phyloP scores from a whole-genome alignment of 1,139 yeast species.

The Lodderomyces elongisporus region DNA sequence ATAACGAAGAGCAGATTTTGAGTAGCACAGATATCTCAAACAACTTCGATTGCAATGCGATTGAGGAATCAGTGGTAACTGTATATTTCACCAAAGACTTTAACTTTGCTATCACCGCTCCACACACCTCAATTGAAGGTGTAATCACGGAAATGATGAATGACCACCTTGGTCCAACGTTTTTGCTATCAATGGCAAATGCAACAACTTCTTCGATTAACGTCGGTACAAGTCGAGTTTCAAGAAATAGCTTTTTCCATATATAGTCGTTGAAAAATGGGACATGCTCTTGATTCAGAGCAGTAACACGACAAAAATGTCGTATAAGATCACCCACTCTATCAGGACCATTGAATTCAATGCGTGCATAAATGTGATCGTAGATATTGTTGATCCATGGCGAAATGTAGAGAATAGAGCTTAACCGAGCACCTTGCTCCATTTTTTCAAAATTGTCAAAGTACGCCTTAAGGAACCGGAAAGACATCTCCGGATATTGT shows the following conservation, averaged over 20 bases:
- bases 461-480: conserved; percentile 57
- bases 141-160: conserved; percentile 58
- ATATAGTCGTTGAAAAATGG: conserved; percentile 45
- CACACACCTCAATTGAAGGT: conserved; percentile 73
- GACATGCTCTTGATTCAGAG: conserved; percentile 39
- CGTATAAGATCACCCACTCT: conserved; percentile 59
- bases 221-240: conserved; percentile 52
- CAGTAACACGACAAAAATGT: conserved; percentile 57
- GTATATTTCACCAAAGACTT: conserved; percentile 50
- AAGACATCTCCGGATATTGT: conserved; percentile 57
- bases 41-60: conserved; percentile 61
- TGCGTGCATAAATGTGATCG: conserved; percentile 48
- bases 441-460: conserved; percentile 51
- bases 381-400: conserved; percentile 80
- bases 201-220: conserved; percentile 70
- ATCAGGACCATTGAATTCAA: conserved; percentile 55
- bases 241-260: conserved; percentile 68
- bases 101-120: conserved; percentile 55
- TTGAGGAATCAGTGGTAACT: conserved; percentile 41
- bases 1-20: conserved; percentile 58
- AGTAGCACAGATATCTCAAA: conserved; percentile 70
- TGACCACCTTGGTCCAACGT: conserved; percentile 67
- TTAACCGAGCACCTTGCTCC: conserved; percentile 27
- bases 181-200: conserved; percentile 70
- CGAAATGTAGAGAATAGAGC: conserved; percentile 52